A percentile compares a stretch with the other conserved stretches of the same genome.
phyloP scores from a whole-genome alignment of 169 alveolate genomes.

The Eimeria maxima region DNA sequence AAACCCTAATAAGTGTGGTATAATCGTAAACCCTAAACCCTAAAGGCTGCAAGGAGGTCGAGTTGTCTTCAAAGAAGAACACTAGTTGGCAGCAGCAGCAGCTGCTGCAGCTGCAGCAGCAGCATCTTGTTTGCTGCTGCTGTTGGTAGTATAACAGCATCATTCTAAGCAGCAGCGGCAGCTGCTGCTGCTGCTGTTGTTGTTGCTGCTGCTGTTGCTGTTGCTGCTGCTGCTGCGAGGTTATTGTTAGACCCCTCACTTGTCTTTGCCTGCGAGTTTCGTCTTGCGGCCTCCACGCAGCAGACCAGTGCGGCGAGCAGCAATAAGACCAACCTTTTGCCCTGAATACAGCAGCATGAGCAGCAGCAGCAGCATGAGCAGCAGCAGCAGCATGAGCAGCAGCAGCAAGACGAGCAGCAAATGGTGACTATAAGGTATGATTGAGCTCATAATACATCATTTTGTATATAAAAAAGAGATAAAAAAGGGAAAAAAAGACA shows the following conservation, averaged over 20 bases:
- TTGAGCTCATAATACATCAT: too few relatives aligned
- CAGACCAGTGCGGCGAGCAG: conserved; percentile 99
- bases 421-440: neutral
- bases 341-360: too few relatives aligned
- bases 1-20: too few relatives aligned
- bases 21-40: too few relatives aligned
- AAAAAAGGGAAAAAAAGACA: neutral
- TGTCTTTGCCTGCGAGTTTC: conserved; percentile 86
- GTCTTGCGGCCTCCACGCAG: conserved; percentile 98
- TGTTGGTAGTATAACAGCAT: neutral
- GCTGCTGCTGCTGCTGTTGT: neutral
- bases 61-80: too few relatives aligned
- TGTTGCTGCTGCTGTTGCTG: neutral
- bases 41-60: too few relatives aligned
- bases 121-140: neutral
- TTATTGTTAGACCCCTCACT: neutral
- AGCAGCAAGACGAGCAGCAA: conserved; percentile 8
- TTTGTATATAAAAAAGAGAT: too few relatives aligned
- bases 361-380: too few relatives aligned
- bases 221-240: neutral
- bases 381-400: too few relatives aligned
- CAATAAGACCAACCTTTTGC: conserved; percentile 99
- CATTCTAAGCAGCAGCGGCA: too few relatives aligned
- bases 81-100: too few relatives aligned
- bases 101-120: neutral